Evolutionary conservation across 2,329 filamentous ascomycete species (phyloP).

Genomic region (Aspergillus sp.): DNA sequence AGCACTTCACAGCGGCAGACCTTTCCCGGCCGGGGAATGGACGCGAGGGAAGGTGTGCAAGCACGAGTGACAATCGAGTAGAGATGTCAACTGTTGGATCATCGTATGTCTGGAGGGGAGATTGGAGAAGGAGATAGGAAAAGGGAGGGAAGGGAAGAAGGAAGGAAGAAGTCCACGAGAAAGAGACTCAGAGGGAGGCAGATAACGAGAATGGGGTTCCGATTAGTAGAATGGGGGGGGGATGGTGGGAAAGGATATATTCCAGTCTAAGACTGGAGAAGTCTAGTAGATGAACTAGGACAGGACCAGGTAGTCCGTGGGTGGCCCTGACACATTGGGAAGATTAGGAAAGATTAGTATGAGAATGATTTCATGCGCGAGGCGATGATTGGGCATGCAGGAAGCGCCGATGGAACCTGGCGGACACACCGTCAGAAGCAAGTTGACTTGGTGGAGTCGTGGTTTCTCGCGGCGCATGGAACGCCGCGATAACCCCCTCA

Average conservation of each 20-base stretch:
- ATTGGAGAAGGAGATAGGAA: slow-evolving; percentile 2
- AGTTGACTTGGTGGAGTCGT: too few species aligned
- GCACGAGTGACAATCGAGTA: slow-evolving; percentile 28
- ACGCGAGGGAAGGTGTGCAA: slow-evolving; percentile 31
- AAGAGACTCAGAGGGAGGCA: neutral
- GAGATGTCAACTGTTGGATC: slow-evolving; percentile 21
- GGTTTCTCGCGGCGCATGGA: neutral
- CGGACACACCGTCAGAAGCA: neutral
- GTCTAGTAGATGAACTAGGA: neutral
- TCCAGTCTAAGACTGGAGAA: neutral
- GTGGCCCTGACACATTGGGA: too few species aligned
- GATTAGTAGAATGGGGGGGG: slow-evolving; percentile 6
- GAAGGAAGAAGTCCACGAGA: neutral
- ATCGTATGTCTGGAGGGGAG: slow-evolving; percentile 24
- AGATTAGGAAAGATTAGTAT: neutral
- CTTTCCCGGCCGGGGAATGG: slow-evolving; percentile 30
- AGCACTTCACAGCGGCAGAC: slow-evolving; percentile 28
- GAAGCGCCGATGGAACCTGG: neutral
- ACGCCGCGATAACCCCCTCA: slow-evolving; percentile 16
- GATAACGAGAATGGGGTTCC: slow-evolving; percentile 3
- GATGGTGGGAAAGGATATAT: neutral
- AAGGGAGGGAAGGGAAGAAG: slow-evolving; percentile 1
- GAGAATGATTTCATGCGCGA: neutral
- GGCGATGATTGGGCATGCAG: neutral
- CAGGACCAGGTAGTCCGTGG: neutral